phyloP scores from a whole-genome alignment of 140 eudicot genomes.

The Cichorium intybus region DNA sequence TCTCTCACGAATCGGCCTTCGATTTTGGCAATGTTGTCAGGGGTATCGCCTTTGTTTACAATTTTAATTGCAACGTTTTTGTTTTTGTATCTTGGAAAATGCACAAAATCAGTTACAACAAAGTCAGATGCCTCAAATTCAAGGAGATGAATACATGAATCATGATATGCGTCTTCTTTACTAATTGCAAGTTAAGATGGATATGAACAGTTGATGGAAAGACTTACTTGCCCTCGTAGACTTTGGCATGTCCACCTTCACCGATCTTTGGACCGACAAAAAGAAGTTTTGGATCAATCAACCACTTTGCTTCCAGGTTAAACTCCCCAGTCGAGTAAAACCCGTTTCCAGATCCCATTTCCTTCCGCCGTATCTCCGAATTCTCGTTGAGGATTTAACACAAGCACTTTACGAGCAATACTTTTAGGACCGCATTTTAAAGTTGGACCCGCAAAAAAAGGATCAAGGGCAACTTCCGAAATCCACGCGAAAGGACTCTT shows the following conservation, averaged over 20 bases:
- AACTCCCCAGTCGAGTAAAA: conserved; percentile 63
- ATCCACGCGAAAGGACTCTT: conserved; percentile 13
- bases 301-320: conserved; percentile 81
- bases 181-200: background rate
- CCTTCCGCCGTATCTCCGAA: conserved; percentile 5
- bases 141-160: too few species aligned
- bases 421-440: conserved; percentile 23
- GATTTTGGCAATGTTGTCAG: conserved; percentile 74
- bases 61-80: conserved; percentile 86
- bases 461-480: conserved; percentile 1
- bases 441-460: conserved; percentile 5
- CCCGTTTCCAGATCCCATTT: conserved; percentile 80
- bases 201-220: background rate
- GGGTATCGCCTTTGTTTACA: conserved; percentile 76
- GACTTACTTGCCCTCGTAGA: conserved; percentile 98
- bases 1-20: conserved; percentile 82
- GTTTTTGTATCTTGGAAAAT: conserved; percentile 66
- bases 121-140: conserved; percentile 10
- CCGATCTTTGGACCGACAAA: conserved; percentile 98
- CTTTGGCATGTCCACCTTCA: conserved; percentile 99
- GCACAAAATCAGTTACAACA: conserved; percentile 17
- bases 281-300: conserved; percentile 95
- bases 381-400: conserved; percentile 15
- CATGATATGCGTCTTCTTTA: background rate
- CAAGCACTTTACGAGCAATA: conserved; percentile 6